Conservation (phyloP, 108 stramenopile species). For the Poteriospumella lacustris region DNA sequence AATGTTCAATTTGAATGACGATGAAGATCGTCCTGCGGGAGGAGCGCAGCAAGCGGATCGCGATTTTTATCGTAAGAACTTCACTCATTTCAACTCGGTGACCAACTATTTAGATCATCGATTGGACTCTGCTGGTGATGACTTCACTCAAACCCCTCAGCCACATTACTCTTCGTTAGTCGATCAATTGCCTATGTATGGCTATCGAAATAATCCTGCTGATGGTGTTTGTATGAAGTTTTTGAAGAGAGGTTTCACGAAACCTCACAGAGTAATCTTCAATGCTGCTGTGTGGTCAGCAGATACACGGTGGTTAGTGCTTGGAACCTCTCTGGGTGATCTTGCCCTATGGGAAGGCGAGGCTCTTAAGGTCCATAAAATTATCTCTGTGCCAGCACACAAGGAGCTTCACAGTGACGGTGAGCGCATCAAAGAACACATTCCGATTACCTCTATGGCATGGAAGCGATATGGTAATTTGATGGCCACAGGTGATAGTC, state of each 20-base stretch:
- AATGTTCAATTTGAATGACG: neutral
- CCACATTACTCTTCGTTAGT: neutral
- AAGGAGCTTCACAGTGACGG: conserved; percentile 5
- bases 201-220: neutral
- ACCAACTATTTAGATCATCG: neutral
- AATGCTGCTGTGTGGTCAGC: conserved; percentile 14
- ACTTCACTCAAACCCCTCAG: neutral
- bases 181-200: neutral
- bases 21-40: neutral
- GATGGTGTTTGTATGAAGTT: conserved; percentile 4
- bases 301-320: conserved; percentile 16
- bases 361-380: conserved; percentile 8
- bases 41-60: neutral
- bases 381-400: conserved; percentile 1
- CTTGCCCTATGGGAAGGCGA: conserved; percentile 24
- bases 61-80: neutral
- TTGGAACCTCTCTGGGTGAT: conserved; percentile 12
- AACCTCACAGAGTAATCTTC: neutral
- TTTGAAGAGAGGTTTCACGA: conserved; percentile 15
- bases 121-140: neutral
- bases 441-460: conserved; percentile 24
- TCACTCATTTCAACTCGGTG: neutral
- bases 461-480: conserved; percentile 14
- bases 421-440: conserved; percentile 24
- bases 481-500: neutral